Evolutionary conservation across 768 basidiomycete species (phyloP).

Genomic region (Tricholoma flavovirens): DNA sequence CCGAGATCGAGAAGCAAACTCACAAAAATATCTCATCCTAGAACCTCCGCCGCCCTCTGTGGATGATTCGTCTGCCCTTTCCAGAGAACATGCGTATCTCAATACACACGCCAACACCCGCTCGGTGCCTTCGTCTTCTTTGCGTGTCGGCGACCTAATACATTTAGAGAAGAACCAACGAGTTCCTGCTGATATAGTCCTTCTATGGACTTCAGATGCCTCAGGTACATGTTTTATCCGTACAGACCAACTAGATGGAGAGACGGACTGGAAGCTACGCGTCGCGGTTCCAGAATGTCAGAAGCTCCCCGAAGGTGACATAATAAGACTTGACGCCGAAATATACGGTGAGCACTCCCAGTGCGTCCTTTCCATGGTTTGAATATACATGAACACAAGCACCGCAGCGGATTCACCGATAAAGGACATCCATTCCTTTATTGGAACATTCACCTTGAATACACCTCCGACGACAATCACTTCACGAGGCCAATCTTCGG

Average conservation of each 20-base stretch:
- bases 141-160: constrained; percentile 89
- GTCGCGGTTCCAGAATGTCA: constrained; percentile 85
- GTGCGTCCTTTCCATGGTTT: neutral
- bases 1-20: constrained; percentile 93
- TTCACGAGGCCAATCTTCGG: constrained; percentile 17
- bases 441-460: constrained; percentile 85
- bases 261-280: constrained; percentile 97
- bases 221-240: constrained; percentile 96
- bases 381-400: constrained; percentile 13
- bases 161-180: constrained; percentile 94
- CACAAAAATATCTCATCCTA: constrained; percentile 83
- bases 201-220: constrained; percentile 82
- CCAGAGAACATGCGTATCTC: constrained; percentile 34
- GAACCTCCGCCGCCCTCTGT: constrained; percentile 39
- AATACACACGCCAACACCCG: constrained; percentile 52
- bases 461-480: constrained; percentile 31
- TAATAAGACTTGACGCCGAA: constrained; percentile 75
- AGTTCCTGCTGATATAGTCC: constrained; percentile 89
- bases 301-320: constrained; percentile 48
- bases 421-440: constrained; percentile 94
- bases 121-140: constrained; percentile 79
- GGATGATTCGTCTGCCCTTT: constrained; percentile 28
- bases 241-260: constrained; percentile 97
- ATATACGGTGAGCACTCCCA: constrained; percentile 63
- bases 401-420: constrained; percentile 82